Evolutionary conservation across 495 filamentous ascomycete genomes (phyloP).

Genomic region (Aspergillus leporis): DNA sequence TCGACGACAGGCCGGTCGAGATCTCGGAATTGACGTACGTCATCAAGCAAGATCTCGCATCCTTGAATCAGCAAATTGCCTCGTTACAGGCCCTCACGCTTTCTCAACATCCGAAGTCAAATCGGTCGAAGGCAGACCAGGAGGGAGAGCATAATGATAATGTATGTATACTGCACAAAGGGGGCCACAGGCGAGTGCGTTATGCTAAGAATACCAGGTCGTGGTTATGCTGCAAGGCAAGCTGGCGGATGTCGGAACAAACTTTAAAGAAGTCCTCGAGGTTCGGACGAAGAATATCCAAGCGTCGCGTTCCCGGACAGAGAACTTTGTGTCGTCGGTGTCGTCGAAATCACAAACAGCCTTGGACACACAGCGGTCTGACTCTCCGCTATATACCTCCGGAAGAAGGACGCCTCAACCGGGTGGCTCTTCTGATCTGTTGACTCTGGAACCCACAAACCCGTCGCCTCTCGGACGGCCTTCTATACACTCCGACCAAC

Average conservation of each 20-base stretch:
- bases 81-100: slow-evolving; percentile 71
- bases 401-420: slow-evolving; percentile 63
- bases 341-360: slow-evolving; percentile 74
- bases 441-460: slow-evolving; percentile 78
- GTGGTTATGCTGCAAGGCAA: slow-evolving; percentile 92
- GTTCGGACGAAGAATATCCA: slow-evolving; percentile 98
- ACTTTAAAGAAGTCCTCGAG: slow-evolving; percentile 97
- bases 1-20: slow-evolving; percentile 94
- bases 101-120: slow-evolving; percentile 68
- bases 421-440: slow-evolving; percentile 64
- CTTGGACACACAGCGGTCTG: slow-evolving; percentile 55
- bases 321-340: slow-evolving; percentile 93
- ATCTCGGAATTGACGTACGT: slow-evolving; percentile 95
- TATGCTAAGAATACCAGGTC: slow-evolving; percentile 48
- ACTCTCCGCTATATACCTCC: slow-evolving; percentile 87
- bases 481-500: slow-evolving; percentile 72
- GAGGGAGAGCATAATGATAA: slow-evolving; percentile 98
- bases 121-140: slow-evolving; percentile 61
- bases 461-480: slow-evolving; percentile 52
- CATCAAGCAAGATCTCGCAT: slow-evolving; percentile 95
- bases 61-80: slow-evolving; percentile 84
- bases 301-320: slow-evolving; percentile 84
- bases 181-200: neutral
- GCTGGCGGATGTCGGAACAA: slow-evolving; percentile 87
- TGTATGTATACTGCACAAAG: slow-evolving; percentile 38